These are phyloP conservation scores for Marchantia paleacea DNA, from an alignment of 225 moss, liverwort and hornwort genomes.

Conservation along the genomic window DNA sequence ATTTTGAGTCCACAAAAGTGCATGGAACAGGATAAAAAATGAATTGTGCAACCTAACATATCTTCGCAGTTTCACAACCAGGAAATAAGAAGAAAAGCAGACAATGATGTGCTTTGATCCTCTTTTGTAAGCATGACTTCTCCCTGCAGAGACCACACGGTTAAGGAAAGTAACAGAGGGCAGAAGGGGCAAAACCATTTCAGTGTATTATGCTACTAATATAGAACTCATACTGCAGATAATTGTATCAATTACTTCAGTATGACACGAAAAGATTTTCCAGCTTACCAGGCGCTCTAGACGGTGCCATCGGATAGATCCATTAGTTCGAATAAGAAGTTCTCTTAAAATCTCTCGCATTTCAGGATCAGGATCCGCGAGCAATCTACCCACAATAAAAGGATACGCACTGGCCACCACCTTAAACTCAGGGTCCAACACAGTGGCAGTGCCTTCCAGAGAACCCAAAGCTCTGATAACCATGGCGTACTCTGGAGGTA, in stretches of 20 bases:
- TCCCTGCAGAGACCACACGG: no score
- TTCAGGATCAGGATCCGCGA: slow-evolving; percentile 83
- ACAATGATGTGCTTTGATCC: no score
- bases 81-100: no score
- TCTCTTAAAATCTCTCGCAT: slow-evolving; percentile 83
- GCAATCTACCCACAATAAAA: slow-evolving; percentile 75
- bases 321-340: slow-evolving; percentile 69
- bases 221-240: not conserved
- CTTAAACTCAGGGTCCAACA: slow-evolving; percentile 72
- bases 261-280: not conserved
- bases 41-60: no score
- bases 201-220: no score
- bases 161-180: no score
- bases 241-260: not conserved
- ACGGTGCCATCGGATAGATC: slow-evolving; percentile 82
- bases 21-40: no score
- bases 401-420: slow-evolving; percentile 88
- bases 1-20: no score
- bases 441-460: slow-evolving; percentile 81
- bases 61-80: no score
- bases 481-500: slow-evolving; percentile 83
- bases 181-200: no score
- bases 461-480: slow-evolving; percentile 89
- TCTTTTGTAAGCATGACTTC: no score
- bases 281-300: slow-evolving; percentile 66